phyloP scores from a whole-genome alignment of 306 rosid genomes.

The Corylus heterophylla region DNA sequence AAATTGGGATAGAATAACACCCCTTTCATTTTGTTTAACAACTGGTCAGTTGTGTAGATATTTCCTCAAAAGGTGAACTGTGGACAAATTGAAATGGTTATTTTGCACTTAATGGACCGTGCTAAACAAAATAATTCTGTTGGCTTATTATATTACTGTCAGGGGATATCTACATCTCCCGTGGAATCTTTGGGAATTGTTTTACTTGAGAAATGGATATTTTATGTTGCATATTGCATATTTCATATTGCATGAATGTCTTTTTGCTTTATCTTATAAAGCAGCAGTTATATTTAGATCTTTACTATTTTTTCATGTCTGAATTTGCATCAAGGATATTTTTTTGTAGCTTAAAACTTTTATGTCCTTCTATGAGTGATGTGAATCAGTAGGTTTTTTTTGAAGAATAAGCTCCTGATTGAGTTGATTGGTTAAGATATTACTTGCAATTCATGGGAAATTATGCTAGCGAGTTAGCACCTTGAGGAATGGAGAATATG shows the following conservation, averaged over 20 bases:
- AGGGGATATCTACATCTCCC: not conserved
- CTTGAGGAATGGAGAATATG: not conserved
- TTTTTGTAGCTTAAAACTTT: too few relatives aligned
- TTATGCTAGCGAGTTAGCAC: not conserved
- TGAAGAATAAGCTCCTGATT: too few relatives aligned
- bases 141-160: not conserved
- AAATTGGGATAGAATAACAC: constrained; percentile 16
- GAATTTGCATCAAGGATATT: too few relatives aligned
- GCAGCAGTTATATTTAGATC: not conserved
- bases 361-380: too few relatives aligned
- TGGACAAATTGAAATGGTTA: not conserved
- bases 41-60: not conserved
- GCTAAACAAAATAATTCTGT: not conserved
- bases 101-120: not conserved
- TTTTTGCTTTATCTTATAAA: not conserved
- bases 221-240: not conserved
- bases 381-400: too few relatives aligned
- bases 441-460: not conserved
- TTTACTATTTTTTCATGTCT: too few relatives aligned
- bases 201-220: not conserved
- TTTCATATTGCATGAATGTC: not conserved
- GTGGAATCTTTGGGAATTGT: not conserved
- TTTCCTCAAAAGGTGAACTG: not conserved
- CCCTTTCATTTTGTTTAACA: not conserved
- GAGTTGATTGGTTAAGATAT: too few relatives aligned